These are phyloP conservation scores for Erythrophleum fordii DNA, from an alignment of 306 rosid species.

Conservation along the genomic window DNA sequence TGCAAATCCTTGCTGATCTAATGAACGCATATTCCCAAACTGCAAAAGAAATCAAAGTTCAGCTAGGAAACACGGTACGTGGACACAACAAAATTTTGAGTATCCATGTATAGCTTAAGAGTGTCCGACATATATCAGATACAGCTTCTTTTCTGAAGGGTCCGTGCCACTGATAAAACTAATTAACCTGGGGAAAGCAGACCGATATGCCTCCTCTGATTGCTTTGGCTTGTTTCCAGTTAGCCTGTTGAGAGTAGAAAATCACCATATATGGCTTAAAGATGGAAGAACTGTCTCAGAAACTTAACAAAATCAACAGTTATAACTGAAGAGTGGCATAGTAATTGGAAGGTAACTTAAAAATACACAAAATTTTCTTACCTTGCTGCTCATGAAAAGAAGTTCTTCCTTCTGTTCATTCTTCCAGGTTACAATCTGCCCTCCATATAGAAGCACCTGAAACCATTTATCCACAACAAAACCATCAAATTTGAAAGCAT, in stretches of 20 bases:
- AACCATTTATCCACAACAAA: slow-evolving; percentile 32
- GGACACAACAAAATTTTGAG: neutral
- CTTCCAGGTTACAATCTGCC: slow-evolving; percentile 82
- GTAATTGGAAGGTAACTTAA: neutral
- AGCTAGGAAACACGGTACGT: neutral
- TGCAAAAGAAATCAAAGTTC: slow-evolving; percentile 38
- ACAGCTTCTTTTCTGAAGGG: neutral
- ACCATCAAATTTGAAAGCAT: neutral
- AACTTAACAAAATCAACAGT: neutral
- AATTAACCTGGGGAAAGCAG: slow-evolving; percentile 67
- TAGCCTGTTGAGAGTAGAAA: slow-evolving; percentile 52
- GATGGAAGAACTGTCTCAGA: neutral
- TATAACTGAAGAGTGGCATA: neutral
- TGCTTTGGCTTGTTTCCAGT: slow-evolving; percentile 65
- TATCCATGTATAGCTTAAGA: too few relatives aligned
- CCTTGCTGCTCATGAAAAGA: slow-evolving; percentile 82
- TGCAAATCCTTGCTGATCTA: slow-evolving; percentile 65
- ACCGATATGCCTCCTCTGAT: slow-evolving; percentile 81
- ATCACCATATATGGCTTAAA: slow-evolving; percentile 14
- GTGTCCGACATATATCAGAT: too few relatives aligned
- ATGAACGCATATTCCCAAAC: slow-evolving; percentile 70
- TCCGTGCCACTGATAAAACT: neutral
- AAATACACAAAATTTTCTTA: slow-evolving; percentile 27
- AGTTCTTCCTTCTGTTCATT: slow-evolving; percentile 72
- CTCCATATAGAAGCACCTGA: slow-evolving; percentile 83